A percentile compares a stretch with the other conserved stretches of the same genome.
Evolutionary conservation across 129 eudicot species (phyloP).

Genomic region (Centrapalus pauciflorus): DNA sequence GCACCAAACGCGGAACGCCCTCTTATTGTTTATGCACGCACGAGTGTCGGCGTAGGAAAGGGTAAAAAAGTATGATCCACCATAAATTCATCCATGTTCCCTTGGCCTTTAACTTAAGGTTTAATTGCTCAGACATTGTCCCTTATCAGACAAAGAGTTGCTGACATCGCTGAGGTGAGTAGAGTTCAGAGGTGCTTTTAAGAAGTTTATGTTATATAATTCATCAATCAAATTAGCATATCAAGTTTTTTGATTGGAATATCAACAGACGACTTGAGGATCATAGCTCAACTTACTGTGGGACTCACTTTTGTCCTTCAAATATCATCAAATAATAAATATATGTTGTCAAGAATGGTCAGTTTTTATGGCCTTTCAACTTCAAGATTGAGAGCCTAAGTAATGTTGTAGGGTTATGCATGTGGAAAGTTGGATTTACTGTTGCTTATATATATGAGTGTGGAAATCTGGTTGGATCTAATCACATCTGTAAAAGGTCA

Average conservation of each 20-base stretch:
- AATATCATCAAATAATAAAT: background rate
- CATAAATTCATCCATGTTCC: background rate
- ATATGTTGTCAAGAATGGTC: background rate
- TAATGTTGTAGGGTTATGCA: background rate
- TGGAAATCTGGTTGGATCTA: background rate
- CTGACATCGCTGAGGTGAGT: background rate
- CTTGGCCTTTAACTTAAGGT: conserved; percentile 14
- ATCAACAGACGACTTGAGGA: background rate
- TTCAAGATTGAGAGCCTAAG: background rate
- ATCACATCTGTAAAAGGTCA: too few relatives aligned
- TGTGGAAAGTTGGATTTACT: background rate
- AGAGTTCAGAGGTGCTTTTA: background rate
- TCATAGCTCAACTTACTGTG: background rate
- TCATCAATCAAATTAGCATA: background rate
- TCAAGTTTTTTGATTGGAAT: background rate
- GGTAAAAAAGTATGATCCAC: background rate
- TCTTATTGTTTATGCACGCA: background rate
- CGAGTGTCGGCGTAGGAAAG: background rate
- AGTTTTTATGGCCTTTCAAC: background rate
- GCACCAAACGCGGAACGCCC: too few relatives aligned
- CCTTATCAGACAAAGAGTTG: background rate
- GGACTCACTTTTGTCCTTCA: background rate
- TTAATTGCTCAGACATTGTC: conserved; percentile 7
- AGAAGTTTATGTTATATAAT: conserved; percentile 2
- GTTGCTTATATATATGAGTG: background rate